A percentile compares a stretch with the other conserved stretches of the same genome.
phyloP scores from a whole-genome alignment of 306 rosid species.

The Mimosa bimucronata region DNA sequence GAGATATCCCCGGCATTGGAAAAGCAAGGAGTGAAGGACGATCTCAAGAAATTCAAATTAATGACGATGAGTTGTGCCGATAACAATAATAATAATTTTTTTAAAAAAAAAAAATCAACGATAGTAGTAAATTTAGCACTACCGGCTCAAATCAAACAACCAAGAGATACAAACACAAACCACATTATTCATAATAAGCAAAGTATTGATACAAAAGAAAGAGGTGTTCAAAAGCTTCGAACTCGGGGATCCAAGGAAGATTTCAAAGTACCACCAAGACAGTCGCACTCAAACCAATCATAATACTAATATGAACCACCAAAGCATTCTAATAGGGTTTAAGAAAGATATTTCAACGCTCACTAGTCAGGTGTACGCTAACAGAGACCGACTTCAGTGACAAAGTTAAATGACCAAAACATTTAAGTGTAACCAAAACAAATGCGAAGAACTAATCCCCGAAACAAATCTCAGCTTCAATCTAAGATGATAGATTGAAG shows the following conservation, averaged over 20 bases:
- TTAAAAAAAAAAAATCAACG: background rate
- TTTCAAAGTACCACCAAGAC: constrained; percentile 11
- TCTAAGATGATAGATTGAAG: background rate
- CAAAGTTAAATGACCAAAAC: constrained; percentile 2
- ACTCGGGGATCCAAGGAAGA: constrained; percentile 12
- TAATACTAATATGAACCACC: background rate
- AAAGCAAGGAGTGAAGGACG: background rate
- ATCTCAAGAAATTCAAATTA: no score
- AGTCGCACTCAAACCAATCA: background rate
- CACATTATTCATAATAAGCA: background rate
- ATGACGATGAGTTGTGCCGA: background rate
- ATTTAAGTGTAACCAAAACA: background rate
- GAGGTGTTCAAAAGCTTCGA: constrained; percentile 8
- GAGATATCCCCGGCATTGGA: no score
- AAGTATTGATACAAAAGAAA: background rate
- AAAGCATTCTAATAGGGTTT: background rate
- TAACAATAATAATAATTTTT: background rate
- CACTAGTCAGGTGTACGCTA: background rate
- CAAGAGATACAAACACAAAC: background rate
- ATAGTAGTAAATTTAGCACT: background rate
- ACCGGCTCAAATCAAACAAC: constrained; percentile 1
- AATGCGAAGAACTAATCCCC: constrained; percentile 3
- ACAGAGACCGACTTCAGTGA: background rate
- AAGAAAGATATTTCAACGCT: background rate
- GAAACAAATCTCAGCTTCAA: background rate